Base-by-base conservation (phyloP, 768 basidiomycete genomes). In the Pulveroboletus sp. region DNA sequence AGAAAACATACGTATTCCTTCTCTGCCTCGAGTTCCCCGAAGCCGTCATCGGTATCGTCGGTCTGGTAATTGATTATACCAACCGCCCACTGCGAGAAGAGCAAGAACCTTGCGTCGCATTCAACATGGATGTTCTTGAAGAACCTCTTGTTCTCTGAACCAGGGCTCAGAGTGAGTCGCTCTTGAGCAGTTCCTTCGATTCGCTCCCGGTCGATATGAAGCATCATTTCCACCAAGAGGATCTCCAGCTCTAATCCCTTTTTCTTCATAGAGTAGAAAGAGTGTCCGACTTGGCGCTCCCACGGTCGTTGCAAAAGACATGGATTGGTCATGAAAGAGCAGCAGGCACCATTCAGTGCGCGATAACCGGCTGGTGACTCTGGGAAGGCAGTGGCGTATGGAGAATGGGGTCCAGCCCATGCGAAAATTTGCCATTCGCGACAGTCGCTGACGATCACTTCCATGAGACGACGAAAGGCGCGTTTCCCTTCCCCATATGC, bases 391-490 rank as follows among this genome's bases (percentile, higher is more conserved):
- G 50, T 48, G 9, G 54, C 48, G 10, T 55, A 61, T 14, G 56
- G 54, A 3, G 62, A 58, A 50, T 56, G 62, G 2, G 53, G 51
- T 30, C 61, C 58, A 1, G 53, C 58, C 60, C 58, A 62, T 2
- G 60, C 53, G 16, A 62, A 56, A 2, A 63, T 50, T 5, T 53
- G 36, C 57, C 50, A 60, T 41, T 63, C 61, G 11, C 54, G 53
- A 43, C 61, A 56, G 6, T 51, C 46, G 22, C 37, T 27, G 14
- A 60, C 44, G 27, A 60, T 61, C 17, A 31, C 58, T 32, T 56
- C 60, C 60, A 60, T 56, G 22, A 67, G 49, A 34, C 65, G 48
- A 39, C 55, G 51, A 10, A 65, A 67, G 10, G 65, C 58, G 6
- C 55, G 51, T 29, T 43, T 50, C 6, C 65, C 63, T 34, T 29